These are phyloP conservation scores for Amphirosellinia nigrospora DNA, from an alignment of 495 filamentous ascomycete genomes.

Conservation along the genomic window DNA sequence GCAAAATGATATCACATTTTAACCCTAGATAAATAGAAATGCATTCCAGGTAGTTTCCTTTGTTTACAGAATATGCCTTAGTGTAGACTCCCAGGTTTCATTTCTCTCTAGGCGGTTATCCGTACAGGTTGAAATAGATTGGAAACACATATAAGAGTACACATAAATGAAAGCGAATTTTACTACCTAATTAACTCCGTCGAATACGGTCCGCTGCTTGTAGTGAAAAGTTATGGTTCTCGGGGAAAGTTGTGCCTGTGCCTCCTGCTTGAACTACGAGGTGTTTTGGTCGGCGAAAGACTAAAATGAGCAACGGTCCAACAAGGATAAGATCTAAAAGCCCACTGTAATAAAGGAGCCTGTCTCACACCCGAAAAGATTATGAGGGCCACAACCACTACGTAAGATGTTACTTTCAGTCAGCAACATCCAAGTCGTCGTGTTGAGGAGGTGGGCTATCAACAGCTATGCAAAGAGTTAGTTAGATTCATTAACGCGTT, in stretches of 20 bases:
- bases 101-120: neutral
- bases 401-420: slow-evolving; percentile 57
- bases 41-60: neutral
- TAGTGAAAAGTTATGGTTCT: slow-evolving; percentile 17
- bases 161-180: slow-evolving; percentile 23
- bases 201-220: slow-evolving; percentile 11
- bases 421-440: slow-evolving; percentile 96
- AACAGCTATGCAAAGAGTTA: slow-evolving; percentile 51
- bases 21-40: neutral
- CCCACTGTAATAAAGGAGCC: slow-evolving; percentile 16
- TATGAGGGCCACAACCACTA: slow-evolving; percentile 15
- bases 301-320: slow-evolving; percentile 40
- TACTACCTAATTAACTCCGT: slow-evolving; percentile 26
- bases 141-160: slow-evolving; percentile 5
- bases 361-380: slow-evolving; percentile 1
- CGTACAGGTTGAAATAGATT: neutral
- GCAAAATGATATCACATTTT: neutral
- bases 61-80: too few relatives aligned
- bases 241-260: slow-evolving; percentile 18
- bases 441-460: slow-evolving; percentile 84
- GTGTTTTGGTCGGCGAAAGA: slow-evolving; percentile 37
- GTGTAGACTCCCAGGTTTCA: neutral
- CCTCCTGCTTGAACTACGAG: slow-evolving; percentile 17
- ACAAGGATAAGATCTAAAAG: slow-evolving; percentile 41
- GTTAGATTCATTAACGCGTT: neutral